These are phyloP conservation scores for Biancaea sappan DNA, from an alignment of 306 rosid genomes.

Conservation along the genomic window DNA sequence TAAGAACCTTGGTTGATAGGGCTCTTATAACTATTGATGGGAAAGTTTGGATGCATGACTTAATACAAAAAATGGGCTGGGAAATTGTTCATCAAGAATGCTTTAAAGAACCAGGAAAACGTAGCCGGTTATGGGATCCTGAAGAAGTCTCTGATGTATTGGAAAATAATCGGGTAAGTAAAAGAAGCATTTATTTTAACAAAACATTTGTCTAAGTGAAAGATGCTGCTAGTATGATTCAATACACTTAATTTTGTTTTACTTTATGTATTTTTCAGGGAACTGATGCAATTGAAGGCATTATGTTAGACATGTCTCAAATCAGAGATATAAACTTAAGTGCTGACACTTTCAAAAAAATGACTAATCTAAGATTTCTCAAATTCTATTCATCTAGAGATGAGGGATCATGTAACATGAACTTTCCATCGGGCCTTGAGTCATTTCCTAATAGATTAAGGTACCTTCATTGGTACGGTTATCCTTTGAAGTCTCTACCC, in stretches of 20 bases:
- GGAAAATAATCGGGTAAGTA: not conserved
- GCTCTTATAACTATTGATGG: not conserved
- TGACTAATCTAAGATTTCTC: not conserved
- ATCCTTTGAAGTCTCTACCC: constrained; percentile 34
- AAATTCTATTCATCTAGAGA: not conserved
- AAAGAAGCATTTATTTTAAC: too few species aligned
- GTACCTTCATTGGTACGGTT: constrained; percentile 26
- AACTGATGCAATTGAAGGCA: not conserved
- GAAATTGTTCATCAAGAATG: not conserved
- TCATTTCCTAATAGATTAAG: not conserved
- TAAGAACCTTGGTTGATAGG: not conserved
- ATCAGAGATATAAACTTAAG: not conserved
- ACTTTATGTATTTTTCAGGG: not conserved
- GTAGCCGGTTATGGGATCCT: not conserved
- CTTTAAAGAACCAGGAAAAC: not conserved
- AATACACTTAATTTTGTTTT: not conserved
- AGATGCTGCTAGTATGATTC: too few species aligned
- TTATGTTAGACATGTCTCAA: not conserved
- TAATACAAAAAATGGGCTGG: not conserved
- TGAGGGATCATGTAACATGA: not conserved
- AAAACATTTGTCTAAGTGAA: too few species aligned
- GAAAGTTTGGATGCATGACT: not conserved
- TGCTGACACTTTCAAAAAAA: not conserved
- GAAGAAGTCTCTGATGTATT: not conserved
- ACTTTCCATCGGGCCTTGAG: not conserved